These are phyloP conservation scores for Histomonas meleagridis DNA, from an alignment of 208 protist species.

Conservation along the genomic window DNA sequence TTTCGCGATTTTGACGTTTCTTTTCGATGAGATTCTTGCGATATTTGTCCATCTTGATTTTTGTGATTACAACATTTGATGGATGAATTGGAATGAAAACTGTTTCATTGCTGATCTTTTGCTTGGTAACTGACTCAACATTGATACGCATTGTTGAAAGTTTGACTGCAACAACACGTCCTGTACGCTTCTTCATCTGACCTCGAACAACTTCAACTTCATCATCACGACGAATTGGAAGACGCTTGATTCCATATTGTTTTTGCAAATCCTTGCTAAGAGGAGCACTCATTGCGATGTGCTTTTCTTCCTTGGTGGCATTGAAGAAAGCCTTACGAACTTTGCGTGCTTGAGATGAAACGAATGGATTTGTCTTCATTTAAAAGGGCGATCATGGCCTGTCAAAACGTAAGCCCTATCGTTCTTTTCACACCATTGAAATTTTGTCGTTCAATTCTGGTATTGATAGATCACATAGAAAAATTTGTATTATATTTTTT, in stretches of 20 bases:
- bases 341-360: background rate
- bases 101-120: background rate
- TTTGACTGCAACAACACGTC: background rate
- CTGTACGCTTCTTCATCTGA: background rate
- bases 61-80: constrained; percentile 94
- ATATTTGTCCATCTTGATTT: constrained; percentile 90
- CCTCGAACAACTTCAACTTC: background rate
- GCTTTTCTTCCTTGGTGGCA: background rate
- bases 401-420: no score
- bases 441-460: no score
- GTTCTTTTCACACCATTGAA: no score
- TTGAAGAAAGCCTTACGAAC: background rate
- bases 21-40: constrained; percentile 79
- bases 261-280: background rate
- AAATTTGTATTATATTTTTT: no score
- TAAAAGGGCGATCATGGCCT: no score
- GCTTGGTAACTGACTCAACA: background rate
- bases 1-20: background rate
- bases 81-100: constrained; percentile 69
- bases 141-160: background rate
- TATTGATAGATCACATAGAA: no score
- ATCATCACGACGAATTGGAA: constrained; percentile 15
- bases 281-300: background rate
- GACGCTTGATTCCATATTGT: background rate
- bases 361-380: constrained; percentile 11